Base-by-base conservation (phyloP, 192 early-diverging fungal genomes). In the Podila epicladia region DNA sequence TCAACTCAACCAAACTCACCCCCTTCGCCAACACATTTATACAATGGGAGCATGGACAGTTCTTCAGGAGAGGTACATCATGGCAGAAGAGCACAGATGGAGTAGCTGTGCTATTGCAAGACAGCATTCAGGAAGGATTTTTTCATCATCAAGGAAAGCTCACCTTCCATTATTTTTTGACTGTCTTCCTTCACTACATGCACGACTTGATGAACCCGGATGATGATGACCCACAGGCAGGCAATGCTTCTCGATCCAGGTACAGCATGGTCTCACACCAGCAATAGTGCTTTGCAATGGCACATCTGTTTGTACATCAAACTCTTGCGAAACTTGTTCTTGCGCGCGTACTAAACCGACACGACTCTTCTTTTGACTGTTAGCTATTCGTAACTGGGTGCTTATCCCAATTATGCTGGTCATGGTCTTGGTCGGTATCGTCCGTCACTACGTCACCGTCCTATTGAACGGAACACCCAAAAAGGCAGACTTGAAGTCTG, bases 351-450 rank as follows among this genome's bases (percentile, higher is more conserved):
- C 24, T 55, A 26, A 55, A 24, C 17, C 26, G 58, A 50, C 22
- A 67, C 15, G 29, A 7, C 41, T 24, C 48, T 26, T 24, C 20
- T 37, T 9, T 22, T 29, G 17, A 24, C 17, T 31, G 5, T 38
- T 38, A 90, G 94, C 92, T 59, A 96, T 96, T 67, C 89, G 94
- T 61, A 89, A 94, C 83, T 95, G 96, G 97, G 96, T 99, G 8
- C 88, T 99, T 66, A 91, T 99, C 50, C 97, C 97, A 22, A 98
- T 99, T 78, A 97, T 97, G 89, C 67, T 97, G 29, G 96, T 97
- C 75, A 99, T 99, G 97, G 90, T 99, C 32, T 88, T 99, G 69
- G 95, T 98, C 29, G 97, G 97, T 64, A 84, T 99, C n/a, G 86
- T 98, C 74, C 87, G 97, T 31, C 95, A 98, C 86, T 90, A 96